These are phyloP conservation scores for Arachnopeziza araneosa DNA, from an alignment of 2,329 filamentous ascomycete species.

Conservation along the genomic window DNA sequence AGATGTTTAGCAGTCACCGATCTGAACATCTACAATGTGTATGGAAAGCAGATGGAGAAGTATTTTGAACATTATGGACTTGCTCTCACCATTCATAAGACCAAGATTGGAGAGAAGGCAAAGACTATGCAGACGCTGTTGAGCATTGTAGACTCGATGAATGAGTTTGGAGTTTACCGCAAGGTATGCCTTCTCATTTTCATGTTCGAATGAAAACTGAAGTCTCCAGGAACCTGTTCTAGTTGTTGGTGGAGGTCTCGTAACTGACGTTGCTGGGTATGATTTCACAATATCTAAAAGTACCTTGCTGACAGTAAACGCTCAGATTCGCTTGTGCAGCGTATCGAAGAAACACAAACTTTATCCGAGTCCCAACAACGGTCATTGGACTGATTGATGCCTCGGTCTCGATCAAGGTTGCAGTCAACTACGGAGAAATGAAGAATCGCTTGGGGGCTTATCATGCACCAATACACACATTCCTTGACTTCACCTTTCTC, in stretches of 20 bases:
- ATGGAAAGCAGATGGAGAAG: conserved; percentile 57
- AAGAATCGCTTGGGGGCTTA: conserved; percentile 71
- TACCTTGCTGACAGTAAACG: conserved; percentile 13
- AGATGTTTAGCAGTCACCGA: conserved; percentile 65
- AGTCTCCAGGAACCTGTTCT: conserved; percentile 52
- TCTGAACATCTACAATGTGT: conserved; percentile 63
- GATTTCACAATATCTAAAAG: conserved; percentile 17
- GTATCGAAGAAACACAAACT: conserved; percentile 68
- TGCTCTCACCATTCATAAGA: conserved; percentile 61
- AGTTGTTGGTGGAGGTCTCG: conserved; percentile 62
- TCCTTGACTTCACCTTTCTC: conserved; percentile 70
- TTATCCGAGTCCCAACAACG: conserved; percentile 67
- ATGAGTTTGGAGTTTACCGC: conserved; percentile 63
- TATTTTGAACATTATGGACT: conserved; percentile 64
- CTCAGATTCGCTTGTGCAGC: conserved; percentile 62
- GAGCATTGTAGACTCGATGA: conserved; percentile 69
- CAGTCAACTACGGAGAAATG: conserved; percentile 70
- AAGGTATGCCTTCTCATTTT: conserved; percentile 39
- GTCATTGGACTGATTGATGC: conserved; percentile 72
- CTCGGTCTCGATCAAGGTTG: conserved; percentile 72
- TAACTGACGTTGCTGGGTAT: conserved; percentile 71
- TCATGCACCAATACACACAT: conserved; percentile 65
- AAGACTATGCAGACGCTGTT: conserved; percentile 67
- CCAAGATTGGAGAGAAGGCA: conserved; percentile 69
- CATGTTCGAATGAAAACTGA: neutral